Conservation (phyloP, 2,329 filamentous ascomycete genomes). For the Ophiosphaerella herpotricha region DNA sequence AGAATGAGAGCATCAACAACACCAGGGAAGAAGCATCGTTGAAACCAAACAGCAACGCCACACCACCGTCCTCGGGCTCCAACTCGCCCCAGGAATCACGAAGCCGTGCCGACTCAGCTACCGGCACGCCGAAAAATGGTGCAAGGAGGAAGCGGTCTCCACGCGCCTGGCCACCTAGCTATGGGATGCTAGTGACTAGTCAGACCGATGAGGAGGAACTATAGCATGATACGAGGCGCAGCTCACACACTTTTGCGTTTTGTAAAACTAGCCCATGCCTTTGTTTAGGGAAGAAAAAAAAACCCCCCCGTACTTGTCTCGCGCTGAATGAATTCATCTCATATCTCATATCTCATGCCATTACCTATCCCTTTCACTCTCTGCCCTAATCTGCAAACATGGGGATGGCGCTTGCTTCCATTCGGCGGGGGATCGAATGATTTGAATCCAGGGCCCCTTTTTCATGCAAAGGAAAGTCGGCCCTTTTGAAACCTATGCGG, state of each 20-base stretch:
- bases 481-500: too few species aligned
- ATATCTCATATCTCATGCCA: not conserved
- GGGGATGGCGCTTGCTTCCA: not conserved
- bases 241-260: not conserved
- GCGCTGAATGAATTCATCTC: not conserved
- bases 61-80: conserved; percentile 3
- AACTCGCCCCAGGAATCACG: not conserved
- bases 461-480: too few species aligned
- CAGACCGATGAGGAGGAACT: not conserved
- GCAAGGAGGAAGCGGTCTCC: not conserved
- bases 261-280: not conserved
- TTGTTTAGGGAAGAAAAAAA: too few species aligned
- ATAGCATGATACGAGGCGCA: not conserved
- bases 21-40: not conserved
- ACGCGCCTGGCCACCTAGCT: not conserved
- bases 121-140: not conserved
- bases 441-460: too few species aligned
- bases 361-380: not conserved
- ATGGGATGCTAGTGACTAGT: too few species aligned
- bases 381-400: not conserved
- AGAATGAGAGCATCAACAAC: not conserved
- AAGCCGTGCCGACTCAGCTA: not conserved
- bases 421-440: too few species aligned
- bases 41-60: not conserved
- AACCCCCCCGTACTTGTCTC: too few species aligned